These are phyloP conservation scores for Rhodocollybia butyracea DNA, from an alignment of 768 basidiomycete genomes.

Conservation along the genomic window DNA sequence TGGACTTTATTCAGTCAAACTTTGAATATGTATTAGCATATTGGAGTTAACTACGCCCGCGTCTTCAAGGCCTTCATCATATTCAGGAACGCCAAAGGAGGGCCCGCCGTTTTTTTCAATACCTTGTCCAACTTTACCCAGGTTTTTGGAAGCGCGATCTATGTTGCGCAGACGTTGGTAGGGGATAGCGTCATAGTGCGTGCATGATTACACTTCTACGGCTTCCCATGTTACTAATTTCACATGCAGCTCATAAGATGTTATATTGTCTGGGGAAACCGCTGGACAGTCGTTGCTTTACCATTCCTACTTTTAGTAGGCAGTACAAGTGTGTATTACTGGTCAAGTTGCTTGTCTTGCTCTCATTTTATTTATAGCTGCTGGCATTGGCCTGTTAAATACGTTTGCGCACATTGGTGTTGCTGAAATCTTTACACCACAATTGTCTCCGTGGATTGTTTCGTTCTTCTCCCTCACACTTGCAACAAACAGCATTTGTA, in stretches of 20 bases:
- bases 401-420: conserved; percentile 26
- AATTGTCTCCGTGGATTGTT: conserved; percentile 35
- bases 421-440: conserved; percentile 26
- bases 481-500: conserved; percentile 34
- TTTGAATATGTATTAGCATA: too few species aligned
- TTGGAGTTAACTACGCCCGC: conserved; percentile 31
- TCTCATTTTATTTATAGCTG: conserved; percentile 18
- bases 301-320: conserved; percentile 27
- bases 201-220: too few species aligned
- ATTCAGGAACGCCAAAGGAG: conserved; percentile 20
- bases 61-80: conserved; percentile 33
- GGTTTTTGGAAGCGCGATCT: conserved; percentile 33
- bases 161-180: conserved; percentile 32
- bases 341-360: background rate
- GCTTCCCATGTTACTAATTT: background rate
- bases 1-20: background rate
- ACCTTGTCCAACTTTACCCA: conserved; percentile 31
- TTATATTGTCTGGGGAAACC: conserved; percentile 30
- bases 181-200: conserved; percentile 35
- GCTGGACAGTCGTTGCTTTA: conserved; percentile 19
- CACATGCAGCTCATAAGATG: conserved; percentile 24
- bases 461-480: conserved; percentile 37
- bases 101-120: conserved; percentile 29
- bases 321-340: conserved; percentile 23
- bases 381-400: conserved; percentile 28